A percentile compares a stretch with the other conserved stretches of the same genome.
These are phyloP conservation scores for Choanephora cucurbitarum DNA, from an alignment of 371 early-diverging fungal species.

Conservation along the genomic window DNA sequence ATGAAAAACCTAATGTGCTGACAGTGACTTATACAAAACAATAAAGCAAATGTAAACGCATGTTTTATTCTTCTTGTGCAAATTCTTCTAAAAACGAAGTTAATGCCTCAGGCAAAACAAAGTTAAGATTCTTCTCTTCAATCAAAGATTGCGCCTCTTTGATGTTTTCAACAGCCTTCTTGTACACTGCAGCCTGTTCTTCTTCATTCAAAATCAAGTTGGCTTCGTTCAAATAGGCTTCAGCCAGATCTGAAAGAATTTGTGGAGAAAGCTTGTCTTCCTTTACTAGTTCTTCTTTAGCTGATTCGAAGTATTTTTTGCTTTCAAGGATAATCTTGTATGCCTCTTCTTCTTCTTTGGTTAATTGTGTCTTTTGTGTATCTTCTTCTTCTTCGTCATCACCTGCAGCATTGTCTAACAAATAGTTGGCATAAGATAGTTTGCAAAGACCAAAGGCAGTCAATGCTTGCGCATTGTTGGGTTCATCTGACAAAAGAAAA, in stretches of 20 bases:
- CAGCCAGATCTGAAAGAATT: slow-evolving; percentile 41
- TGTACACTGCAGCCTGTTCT: slow-evolving; percentile 37
- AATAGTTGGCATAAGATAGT: slow-evolving; percentile 41
- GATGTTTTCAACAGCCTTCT: slow-evolving; percentile 31
- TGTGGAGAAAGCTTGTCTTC: slow-evolving; percentile 27
- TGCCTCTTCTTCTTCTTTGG: slow-evolving; percentile 41
- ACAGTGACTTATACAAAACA: slow-evolving; percentile 31
- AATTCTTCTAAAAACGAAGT: slow-evolving; percentile 46
- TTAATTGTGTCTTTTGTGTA: slow-evolving; percentile 25
- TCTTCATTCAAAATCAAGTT: slow-evolving; percentile 42
- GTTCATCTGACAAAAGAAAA: too few relatives aligned
- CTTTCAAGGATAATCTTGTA: slow-evolving; percentile 35
- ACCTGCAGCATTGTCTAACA: slow-evolving; percentile 36
- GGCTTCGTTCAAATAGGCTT: slow-evolving; percentile 42
- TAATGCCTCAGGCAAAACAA: slow-evolving; percentile 45
- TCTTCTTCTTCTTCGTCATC: slow-evolving; percentile 32
- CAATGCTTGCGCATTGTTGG: slow-evolving; percentile 33
- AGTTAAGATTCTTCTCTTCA: slow-evolving; percentile 28
- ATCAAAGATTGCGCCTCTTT: slow-evolving; percentile 35
- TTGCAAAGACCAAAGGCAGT: slow-evolving; percentile 37
- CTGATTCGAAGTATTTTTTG: slow-evolving; percentile 36
- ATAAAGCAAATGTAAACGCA: too few relatives aligned
- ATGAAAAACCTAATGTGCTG: slow-evolving; percentile 43
- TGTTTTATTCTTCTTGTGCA: slow-evolving; percentile 16
- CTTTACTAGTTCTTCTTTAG: slow-evolving; percentile 27